These are phyloP conservation scores for Suillus decipiens DNA, from an alignment of 768 basidiomycete genomes.

Conservation along the genomic window DNA sequence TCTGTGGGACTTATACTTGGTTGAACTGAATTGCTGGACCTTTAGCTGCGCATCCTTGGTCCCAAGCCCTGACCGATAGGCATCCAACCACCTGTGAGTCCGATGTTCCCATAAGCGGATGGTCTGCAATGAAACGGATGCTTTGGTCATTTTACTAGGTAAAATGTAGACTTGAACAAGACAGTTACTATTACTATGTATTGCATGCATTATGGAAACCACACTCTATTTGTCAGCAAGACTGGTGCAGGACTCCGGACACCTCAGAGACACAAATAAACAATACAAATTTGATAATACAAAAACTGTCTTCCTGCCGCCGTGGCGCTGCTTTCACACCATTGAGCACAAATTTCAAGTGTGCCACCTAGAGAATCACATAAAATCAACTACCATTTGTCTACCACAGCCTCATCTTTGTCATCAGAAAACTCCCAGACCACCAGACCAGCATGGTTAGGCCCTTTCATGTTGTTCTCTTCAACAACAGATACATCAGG, in stretches of 20 bases:
- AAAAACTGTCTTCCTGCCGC: no score
- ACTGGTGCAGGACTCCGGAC: no score
- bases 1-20: constrained; percentile 4
- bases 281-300: no score
- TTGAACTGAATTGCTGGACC: constrained; percentile 15
- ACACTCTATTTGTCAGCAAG: no score
- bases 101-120: neutral
- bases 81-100: constrained; percentile 10
- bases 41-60: constrained; percentile 18
- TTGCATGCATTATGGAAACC: no score
- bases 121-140: neutral
- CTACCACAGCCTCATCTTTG: neutral
- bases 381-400: neutral
- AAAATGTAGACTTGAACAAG: no score
- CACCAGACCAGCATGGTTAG: constrained; percentile 2
- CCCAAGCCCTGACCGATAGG: constrained; percentile 13
- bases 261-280: no score
- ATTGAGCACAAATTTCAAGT: neutral
- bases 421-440: constrained; percentile 3
- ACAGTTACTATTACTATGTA: no score
- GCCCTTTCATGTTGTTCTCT: neutral
- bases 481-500: neutral
- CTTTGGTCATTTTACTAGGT: no score
- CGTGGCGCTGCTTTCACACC: no score
- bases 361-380: no score